These are phyloP conservation scores for Zygosaccharomyces bisporus DNA, from an alignment of 805 yeast species.

Conservation along the genomic window DNA sequence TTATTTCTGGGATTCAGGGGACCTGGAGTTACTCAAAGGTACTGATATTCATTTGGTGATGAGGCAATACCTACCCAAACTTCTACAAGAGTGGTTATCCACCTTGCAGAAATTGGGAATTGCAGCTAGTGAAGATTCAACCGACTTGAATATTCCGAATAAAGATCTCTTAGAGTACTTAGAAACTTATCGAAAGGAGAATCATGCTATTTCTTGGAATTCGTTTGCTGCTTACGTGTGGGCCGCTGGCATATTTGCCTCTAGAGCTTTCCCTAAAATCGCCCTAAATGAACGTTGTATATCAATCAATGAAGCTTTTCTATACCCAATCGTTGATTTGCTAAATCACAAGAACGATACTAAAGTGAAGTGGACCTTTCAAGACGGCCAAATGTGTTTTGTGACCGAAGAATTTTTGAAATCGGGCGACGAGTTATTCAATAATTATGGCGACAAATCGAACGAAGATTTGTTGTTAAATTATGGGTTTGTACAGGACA, in stretches of 20 bases:
- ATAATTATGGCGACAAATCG: conserved; percentile 85
- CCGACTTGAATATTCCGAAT: conserved; percentile 20
- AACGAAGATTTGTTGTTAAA: conserved; percentile 78
- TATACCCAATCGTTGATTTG: conserved; percentile 74
- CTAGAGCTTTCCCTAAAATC: conserved; percentile 78
- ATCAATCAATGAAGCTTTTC: conserved; percentile 54
- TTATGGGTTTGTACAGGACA: conserved; percentile 68
- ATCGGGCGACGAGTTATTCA: conserved; percentile 53
- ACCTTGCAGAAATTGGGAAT: conserved; percentile 12
- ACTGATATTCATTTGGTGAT: conserved; percentile 65
- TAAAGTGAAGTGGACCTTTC: conserved; percentile 59
- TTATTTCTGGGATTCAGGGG: conserved; percentile 56
- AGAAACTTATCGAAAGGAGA: conserved; percentile 21
- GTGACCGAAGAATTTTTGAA: conserved; percentile 34
- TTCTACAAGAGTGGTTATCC: conserved; percentile 58
- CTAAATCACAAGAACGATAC: conserved; percentile 66
- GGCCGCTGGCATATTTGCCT: conserved; percentile 65
- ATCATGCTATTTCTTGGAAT: conserved; percentile 46
- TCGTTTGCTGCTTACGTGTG: conserved; percentile 68
- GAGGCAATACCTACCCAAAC: conserved; percentile 41
- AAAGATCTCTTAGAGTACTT: conserved; percentile 24
- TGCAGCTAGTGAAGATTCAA: conserved; percentile 18
- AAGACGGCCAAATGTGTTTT: conserved; percentile 40
- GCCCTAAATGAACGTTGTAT: conserved; percentile 39
- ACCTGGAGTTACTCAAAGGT: conserved; percentile 52